Evolutionary conservation across 495 filamentous ascomycete genomes (phyloP).

Genomic region (Symbiotaphrina buchneri): DNA sequence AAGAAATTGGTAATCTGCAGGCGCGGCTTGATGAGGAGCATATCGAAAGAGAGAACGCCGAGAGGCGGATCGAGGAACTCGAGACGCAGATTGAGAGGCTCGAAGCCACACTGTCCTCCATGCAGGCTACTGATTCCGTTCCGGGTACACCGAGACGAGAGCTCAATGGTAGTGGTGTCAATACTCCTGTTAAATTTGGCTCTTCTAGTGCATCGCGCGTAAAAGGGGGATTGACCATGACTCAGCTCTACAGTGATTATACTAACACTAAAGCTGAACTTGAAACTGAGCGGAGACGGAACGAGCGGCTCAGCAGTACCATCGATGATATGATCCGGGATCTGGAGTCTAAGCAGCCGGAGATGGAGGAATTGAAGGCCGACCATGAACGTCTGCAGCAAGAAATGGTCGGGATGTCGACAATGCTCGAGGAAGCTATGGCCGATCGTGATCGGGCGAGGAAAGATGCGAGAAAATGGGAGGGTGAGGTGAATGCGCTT

Average conservation of each 20-base stretch:
- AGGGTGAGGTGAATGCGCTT: conserved; percentile 44
- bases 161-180: conserved; percentile 25
- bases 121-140: conserved; percentile 12
- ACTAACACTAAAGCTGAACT: conserved; percentile 33
- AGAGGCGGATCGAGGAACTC: conserved; percentile 48
- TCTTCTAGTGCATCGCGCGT: conserved; percentile 27
- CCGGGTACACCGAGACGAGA: conserved; percentile 33
- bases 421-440: conserved; percentile 30
- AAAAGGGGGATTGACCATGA: conserved; percentile 35
- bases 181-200: conserved; percentile 33
- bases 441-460: conserved; percentile 30
- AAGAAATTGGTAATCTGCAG: conserved; percentile 54
- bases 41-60: conserved; percentile 41
- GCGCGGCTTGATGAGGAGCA: conserved; percentile 69
- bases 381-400: conserved; percentile 44
- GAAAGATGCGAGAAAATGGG: conserved; percentile 45
- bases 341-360: conserved; percentile 33
- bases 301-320: conserved; percentile 43
- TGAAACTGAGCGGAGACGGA: conserved; percentile 42
- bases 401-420: conserved; percentile 65
- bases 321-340: conserved; percentile 60
- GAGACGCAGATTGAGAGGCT: conserved; percentile 50
- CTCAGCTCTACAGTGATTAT: conserved; percentile 46
- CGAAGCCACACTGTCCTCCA: conserved; percentile 20
- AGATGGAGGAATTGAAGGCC: conserved; percentile 36